A percentile compares a stretch with the other conserved stretches of the same genome.
Evolutionary conservation across 768 basidiomycete genomes (phyloP).

Genomic region (Clavulina sp.): DNA sequence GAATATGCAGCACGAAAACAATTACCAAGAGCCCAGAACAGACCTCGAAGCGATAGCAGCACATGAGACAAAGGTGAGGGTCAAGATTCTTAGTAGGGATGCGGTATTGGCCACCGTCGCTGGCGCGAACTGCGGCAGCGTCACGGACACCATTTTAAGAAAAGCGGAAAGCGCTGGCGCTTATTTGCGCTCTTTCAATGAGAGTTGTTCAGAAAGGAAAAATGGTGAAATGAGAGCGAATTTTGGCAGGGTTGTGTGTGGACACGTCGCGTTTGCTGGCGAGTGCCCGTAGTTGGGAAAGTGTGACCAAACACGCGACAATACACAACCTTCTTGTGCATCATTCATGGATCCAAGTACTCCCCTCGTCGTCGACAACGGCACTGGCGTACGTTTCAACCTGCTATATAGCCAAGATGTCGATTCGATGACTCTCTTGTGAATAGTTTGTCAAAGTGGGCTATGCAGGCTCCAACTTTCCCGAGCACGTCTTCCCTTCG

Average conservation of each 20-base stretch:
- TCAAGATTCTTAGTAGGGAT: conserved; percentile 77
- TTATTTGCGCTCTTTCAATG: too few relatives aligned
- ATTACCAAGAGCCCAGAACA: background rate
- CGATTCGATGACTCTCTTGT: background rate
- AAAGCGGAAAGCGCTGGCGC: too few relatives aligned
- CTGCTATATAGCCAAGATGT: conserved; percentile 5
- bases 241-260: too few relatives aligned
- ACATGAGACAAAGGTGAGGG: conserved; percentile 77
- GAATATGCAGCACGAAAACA: background rate
- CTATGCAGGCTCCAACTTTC: conserved; percentile 87
- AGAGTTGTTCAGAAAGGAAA: too few relatives aligned
- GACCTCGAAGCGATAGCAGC: conserved; percentile 91
- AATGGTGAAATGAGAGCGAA: too few relatives aligned
- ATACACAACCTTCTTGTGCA: too few relatives aligned
- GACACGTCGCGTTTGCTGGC: too few relatives aligned
- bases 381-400: conserved; percentile 52
- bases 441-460: conserved; percentile 77
- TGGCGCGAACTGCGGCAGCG: conserved; percentile 21
- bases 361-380: conserved; percentile 73
- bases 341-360: conserved; percentile 8
- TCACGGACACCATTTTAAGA: background rate
- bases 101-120: conserved; percentile 71
- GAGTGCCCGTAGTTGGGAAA: too few relatives aligned
- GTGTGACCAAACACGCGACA: too few relatives aligned
- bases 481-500: conserved; percentile 91